Evolutionary conservation across 73 alveolate species (phyloP).

Genomic region (Blepharisma stoltei): DNA sequence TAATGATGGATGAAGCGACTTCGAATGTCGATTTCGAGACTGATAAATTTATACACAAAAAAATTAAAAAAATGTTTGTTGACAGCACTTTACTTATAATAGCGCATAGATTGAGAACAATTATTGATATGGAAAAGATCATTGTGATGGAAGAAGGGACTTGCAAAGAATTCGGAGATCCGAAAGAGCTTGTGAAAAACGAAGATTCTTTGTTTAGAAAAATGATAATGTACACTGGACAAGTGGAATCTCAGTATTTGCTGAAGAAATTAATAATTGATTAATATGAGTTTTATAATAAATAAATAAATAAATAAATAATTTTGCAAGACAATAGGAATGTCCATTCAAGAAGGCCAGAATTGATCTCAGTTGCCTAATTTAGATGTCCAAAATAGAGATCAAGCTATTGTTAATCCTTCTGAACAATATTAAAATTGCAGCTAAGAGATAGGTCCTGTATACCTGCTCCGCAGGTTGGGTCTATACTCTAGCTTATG

Average conservation of each 20-base stretch:
- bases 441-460: too few species aligned
- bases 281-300: too few species aligned
- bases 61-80: constrained; percentile 39
- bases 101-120: constrained; percentile 40
- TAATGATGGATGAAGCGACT: constrained; percentile 69
- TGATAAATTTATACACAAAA: constrained; percentile 51
- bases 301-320: too few species aligned
- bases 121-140: constrained; percentile 33
- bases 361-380: too few species aligned
- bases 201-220: constrained; percentile 6
- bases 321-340: too few species aligned
- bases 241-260: background rate
- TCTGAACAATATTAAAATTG: too few species aligned
- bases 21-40: constrained; percentile 59
- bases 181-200: background rate
- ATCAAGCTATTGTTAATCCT: too few species aligned
- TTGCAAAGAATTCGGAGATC: background rate
- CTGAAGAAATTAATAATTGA: background rate
- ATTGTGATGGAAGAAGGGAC: background rate
- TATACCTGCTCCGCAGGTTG: too few species aligned
- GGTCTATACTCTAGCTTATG: too few species aligned
- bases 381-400: too few species aligned
- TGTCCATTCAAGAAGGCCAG: too few species aligned
- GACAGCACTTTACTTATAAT: constrained; percentile 59
- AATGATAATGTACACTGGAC: background rate